Percentiles rank a stretch among this genome's conserved stretches.
Conservation (phyloP, 345 rosid genomes). For the Eucalyptus sp. region DNA sequence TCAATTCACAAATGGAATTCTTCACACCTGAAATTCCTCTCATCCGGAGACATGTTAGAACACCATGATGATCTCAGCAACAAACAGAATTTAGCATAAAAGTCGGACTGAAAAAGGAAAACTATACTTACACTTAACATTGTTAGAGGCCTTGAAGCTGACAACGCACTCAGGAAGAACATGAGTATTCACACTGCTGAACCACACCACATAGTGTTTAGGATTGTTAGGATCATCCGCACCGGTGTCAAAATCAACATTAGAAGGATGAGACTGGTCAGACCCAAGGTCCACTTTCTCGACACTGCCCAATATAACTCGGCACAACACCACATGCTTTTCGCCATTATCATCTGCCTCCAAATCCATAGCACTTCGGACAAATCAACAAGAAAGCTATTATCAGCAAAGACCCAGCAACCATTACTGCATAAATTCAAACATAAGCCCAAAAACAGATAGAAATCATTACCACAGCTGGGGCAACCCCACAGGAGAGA, state of each 20-base stretch:
- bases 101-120: background rate
- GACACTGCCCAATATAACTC: conserved; percentile 28
- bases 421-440: background rate
- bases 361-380: conserved; percentile 8
- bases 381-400: background rate
- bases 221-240: conserved; percentile 28
- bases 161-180: conserved; percentile 36
- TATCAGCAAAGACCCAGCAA: background rate
- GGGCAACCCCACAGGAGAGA: conserved; percentile 24
- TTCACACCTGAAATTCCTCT: background rate
- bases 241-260: conserved; percentile 20
- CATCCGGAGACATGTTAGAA: conserved; percentile 1
- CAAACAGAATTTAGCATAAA: background rate
- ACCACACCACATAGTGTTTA: conserved; percentile 31
- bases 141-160: conserved; percentile 24
- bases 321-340: conserved; percentile 34
- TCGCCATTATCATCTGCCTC: conserved; percentile 30
- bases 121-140: conserved; percentile 5
- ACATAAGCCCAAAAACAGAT: background rate
- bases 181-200: conserved; percentile 17
- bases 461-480: conserved; percentile 8
- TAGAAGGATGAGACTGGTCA: conserved; percentile 21
- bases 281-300: conserved; percentile 32
- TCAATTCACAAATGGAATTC: conserved; percentile 11
- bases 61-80: background rate